Conservation (phyloP, 768 basidiomycete genomes). For the Suillus occidentalis region DNA sequence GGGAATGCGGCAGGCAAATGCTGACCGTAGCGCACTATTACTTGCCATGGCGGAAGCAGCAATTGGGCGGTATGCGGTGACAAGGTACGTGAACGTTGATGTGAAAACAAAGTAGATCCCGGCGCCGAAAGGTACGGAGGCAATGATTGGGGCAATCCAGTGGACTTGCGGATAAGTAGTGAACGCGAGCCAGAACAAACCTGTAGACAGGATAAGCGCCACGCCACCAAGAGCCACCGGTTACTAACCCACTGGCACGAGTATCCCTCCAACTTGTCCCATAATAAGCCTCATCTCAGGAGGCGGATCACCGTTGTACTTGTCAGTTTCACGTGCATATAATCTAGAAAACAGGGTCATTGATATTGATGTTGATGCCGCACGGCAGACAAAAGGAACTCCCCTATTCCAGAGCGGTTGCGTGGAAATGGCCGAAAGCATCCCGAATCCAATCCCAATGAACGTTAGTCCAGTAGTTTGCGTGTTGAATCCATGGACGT, state of each 20-base stretch:
- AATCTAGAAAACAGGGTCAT: conserved; percentile 28
- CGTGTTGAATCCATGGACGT: conserved; percentile 50
- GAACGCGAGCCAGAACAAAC: conserved; percentile 57
- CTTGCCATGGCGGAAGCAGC: conserved; percentile 66
- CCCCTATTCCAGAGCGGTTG: conserved; percentile 49
- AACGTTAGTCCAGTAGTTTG: conserved; percentile 51
- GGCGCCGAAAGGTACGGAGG: conserved; percentile 47
- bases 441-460: conserved; percentile 51
- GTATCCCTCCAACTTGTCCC: conserved; percentile 67
- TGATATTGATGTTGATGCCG: background rate
- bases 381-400: conserved; percentile 2
- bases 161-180: conserved; percentile 48
- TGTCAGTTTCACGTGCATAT: conserved; percentile 36
- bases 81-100: conserved; percentile 61
- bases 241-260: conserved; percentile 56
- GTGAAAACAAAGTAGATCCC: conserved; percentile 68
- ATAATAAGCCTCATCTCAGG: conserved; percentile 67
- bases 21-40: conserved; percentile 53
- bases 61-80: conserved; percentile 49
- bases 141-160: conserved; percentile 49
- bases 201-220: conserved; percentile 15
- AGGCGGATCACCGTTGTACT: conserved; percentile 49
- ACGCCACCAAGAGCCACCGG: background rate
- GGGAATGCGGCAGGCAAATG: conserved; percentile 54
- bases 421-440: conserved; percentile 37